Evolutionary conservation across 2,329 filamentous ascomycete genomes (phyloP).

Genomic region (Cercospora zeae-maydis): DNA sequence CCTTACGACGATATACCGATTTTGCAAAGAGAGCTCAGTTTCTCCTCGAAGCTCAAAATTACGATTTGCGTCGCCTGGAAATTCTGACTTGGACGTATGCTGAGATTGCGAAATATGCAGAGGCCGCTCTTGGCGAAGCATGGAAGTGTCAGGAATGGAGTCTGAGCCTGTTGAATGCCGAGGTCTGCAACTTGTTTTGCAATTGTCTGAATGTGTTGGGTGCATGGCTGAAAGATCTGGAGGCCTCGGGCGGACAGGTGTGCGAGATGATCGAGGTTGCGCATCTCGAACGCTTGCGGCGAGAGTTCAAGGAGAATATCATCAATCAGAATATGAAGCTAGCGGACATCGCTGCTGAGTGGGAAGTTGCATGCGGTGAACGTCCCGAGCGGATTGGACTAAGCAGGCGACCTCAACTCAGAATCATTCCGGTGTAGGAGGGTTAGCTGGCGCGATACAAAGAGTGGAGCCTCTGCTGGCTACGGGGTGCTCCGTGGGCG

Average conservation of each 20-base stretch:
- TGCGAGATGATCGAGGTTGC: background rate
- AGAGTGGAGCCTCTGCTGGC: too few relatives aligned
- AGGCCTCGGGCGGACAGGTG: background rate
- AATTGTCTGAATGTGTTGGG: background rate
- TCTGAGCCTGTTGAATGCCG: background rate
- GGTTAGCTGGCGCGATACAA: too few relatives aligned
- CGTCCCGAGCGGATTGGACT: background rate
- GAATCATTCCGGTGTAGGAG: too few relatives aligned
- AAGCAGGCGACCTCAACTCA: background rate
- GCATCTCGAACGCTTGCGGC: background rate
- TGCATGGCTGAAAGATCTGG: background rate
- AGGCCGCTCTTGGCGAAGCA: background rate
- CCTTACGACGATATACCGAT: background rate
- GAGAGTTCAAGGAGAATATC: background rate
- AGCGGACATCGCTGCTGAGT: background rate
- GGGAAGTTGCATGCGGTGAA: background rate
- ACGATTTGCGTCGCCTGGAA: background rate
- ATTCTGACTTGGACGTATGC: conserved; percentile 2
- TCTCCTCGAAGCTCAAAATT: background rate
- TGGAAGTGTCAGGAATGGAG: background rate
- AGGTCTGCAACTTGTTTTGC: background rate
- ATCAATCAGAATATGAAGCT: background rate
- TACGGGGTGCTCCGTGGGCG: too few relatives aligned
- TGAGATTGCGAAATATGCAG: background rate
- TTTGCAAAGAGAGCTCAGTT: background rate